Conservation (phyloP, 1,284 basidiomycete genomes). For the Ganoderma lingzhi region DNA sequence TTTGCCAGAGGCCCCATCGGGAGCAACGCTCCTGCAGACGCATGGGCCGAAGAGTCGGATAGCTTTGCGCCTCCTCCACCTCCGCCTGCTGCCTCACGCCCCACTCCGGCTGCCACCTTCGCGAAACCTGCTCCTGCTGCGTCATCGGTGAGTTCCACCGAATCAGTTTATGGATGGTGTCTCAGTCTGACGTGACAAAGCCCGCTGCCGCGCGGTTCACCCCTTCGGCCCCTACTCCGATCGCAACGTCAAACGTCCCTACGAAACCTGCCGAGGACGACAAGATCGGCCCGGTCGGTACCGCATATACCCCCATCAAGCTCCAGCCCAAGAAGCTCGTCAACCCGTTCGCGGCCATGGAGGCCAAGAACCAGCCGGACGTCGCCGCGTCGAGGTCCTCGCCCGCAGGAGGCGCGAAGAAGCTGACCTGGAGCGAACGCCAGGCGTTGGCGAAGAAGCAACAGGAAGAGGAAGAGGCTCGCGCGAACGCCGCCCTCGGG, state of each 20-base stretch:
- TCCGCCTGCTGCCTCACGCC: constrained; percentile 58
- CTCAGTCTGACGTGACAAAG: constrained; percentile 13
- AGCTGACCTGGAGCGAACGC: constrained; percentile 91
- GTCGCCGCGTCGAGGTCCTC: constrained; percentile 37
- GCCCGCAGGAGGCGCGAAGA: constrained; percentile 54
- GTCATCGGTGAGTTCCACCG: constrained; percentile 18
- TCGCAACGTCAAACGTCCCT: constrained; percentile 55
- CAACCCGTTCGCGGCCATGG: constrained; percentile 80
- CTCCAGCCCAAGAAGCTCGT: constrained; percentile 88
- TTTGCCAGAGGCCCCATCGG: constrained; percentile 35
- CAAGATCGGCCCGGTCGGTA: constrained; percentile 84
- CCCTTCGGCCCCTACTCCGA: constrained; percentile 50
- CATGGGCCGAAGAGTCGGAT: constrained; percentile 61
- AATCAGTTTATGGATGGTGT: constrained; percentile 5
- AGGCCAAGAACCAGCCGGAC: constrained; percentile 52
- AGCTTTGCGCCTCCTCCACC: constrained; percentile 45
- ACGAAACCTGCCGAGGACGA: constrained; percentile 81
- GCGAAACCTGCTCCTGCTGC: constrained; percentile 27
- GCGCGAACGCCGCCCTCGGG: constrained; percentile 63
- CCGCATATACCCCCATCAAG: constrained; percentile 87
- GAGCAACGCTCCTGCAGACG: constrained; percentile 54
- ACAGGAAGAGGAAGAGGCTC: constrained; percentile 80
- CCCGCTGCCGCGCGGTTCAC: constrained; percentile 34
- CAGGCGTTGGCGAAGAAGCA: constrained; percentile 90
- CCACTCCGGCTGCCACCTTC: constrained; percentile 48